Conservation (phyloP, 768 basidiomycete species). For the Lepiota brunneoincarnata region DNA sequence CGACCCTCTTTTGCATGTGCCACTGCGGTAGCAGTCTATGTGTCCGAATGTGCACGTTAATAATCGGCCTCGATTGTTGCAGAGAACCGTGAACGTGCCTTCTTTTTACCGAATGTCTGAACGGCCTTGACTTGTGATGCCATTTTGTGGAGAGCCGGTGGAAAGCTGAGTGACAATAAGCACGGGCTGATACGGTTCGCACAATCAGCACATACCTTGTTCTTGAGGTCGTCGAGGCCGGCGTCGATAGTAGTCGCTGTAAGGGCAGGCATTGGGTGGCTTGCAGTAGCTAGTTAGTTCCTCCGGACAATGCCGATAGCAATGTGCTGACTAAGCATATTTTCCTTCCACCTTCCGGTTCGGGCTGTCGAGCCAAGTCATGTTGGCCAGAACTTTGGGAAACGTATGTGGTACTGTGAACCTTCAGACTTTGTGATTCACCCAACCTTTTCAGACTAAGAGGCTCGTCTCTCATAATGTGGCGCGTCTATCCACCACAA, state of each 20-base stretch:
- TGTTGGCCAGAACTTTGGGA: slow-evolving; percentile 14
- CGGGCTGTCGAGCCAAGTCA: slow-evolving; percentile 6
- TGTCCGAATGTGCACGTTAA: slow-evolving; percentile 7
- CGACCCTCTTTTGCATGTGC: slow-evolving; percentile 96
- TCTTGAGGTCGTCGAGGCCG: slow-evolving; percentile 44
- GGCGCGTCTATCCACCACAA: slow-evolving; percentile 8
- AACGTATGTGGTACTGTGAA: slow-evolving; percentile 14
- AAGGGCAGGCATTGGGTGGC: slow-evolving; percentile 31
- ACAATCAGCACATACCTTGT: slow-evolving; percentile 31
- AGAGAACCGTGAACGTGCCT: slow-evolving; percentile 48
- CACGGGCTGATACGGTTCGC: background rate
- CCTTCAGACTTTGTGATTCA: background rate
- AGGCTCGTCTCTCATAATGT: background rate
- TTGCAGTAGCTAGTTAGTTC: slow-evolving; percentile 40
- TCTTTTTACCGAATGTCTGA: slow-evolving; percentile 99
- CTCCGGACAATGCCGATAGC: slow-evolving; percentile 25
- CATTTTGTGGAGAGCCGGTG: slow-evolving; percentile 50
- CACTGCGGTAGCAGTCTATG: slow-evolving; percentile 94
- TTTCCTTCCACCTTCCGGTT: slow-evolving; percentile 19
- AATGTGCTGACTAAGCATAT: slow-evolving; percentile 31
- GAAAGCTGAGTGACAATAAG: slow-evolving; percentile 22
- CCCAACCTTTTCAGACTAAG: background rate
- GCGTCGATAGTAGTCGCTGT: slow-evolving; percentile 31
- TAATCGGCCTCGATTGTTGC: background rate
- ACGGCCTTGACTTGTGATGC: slow-evolving; percentile 82